Conservation (phyloP, 1,284 basidiomycete genomes). For the Cryptococcus sp. region DNA sequence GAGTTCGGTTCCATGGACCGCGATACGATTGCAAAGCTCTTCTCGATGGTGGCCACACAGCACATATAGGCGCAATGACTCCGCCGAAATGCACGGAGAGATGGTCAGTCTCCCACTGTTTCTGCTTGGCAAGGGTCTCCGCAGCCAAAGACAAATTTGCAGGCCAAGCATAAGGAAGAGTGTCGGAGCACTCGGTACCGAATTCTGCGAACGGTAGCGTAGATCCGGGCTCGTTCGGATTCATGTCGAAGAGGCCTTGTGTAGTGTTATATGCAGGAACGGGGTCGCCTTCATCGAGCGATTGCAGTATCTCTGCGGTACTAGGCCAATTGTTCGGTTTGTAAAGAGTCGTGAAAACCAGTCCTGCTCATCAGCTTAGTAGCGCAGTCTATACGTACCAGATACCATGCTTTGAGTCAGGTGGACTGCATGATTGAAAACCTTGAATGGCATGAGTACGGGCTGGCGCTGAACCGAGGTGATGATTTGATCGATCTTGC, state of each 20-base stretch:
- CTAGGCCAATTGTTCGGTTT: not conserved
- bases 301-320: not conserved
- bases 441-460: not conserved
- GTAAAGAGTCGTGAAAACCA: not conserved
- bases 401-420: not conserved
- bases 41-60: not conserved
- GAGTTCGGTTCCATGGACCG: not conserved
- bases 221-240: not conserved
- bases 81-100: not conserved
- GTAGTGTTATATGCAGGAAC: not conserved
- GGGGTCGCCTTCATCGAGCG: not conserved
- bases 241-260: not conserved
- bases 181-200: not conserved
- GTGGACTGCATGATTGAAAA: not conserved
- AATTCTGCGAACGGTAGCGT: not conserved
- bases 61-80: not conserved
- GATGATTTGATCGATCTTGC: not conserved
- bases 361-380: not conserved
- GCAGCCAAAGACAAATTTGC: not conserved
- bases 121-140: not conserved
- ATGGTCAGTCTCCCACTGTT: not conserved
- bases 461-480: not conserved
- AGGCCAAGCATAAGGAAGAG: not conserved
- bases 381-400: not conserved
- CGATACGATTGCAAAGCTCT: not conserved